Evolutionary conservation across 805 yeast species (phyloP), one percentile per base, ranked within the genome.

Genomic region (Dipodascus geniculatus): DNA sequence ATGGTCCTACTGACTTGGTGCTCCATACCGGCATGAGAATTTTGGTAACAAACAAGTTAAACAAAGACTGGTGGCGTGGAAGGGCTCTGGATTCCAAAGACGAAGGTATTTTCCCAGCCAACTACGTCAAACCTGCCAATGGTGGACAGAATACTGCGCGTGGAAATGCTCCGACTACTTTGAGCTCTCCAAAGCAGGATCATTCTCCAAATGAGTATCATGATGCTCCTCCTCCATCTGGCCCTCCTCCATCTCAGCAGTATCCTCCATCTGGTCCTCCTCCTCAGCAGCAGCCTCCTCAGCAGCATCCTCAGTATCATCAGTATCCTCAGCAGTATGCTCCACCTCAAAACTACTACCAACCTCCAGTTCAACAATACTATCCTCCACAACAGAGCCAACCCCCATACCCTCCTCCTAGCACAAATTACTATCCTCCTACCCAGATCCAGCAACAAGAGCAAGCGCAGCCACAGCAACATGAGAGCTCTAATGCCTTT

Each of bases 11-110:
- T 33, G 99, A 91, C 68, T 71, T 91, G 61, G 69, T 65, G 6
- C 73, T 91, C 19, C 62, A 60, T 33, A 74, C 71, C 38, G 97
- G 95, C 54, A 91, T 85, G 57, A 80, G 77, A 62, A 67, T 93
- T 50, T 76, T 77, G 31, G 79, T 93, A 2, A 53, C 79, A 3
- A 95, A 88, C 64, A 85, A 81, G 62, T 74, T 84, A 50, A 85
- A 91, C 22, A 75, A 77, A 38, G 91, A 88, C 64, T 91, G 99
- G 99, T 89, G 93, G 86, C 84, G 79, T 64, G 99, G 99, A 49
- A 65, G 68, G 35, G 63, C 62, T 54, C 50, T 58, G 48, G 70
- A 71, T 17, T 66, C 74, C 48, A 75, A 78, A 55, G 78, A 79
- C 3, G 76, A 77, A 3, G 99, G 98, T 48, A 82, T 90, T 64